Base-by-base conservation (phyloP, 345 rosid species). In the Gossypium bickii region DNA sequence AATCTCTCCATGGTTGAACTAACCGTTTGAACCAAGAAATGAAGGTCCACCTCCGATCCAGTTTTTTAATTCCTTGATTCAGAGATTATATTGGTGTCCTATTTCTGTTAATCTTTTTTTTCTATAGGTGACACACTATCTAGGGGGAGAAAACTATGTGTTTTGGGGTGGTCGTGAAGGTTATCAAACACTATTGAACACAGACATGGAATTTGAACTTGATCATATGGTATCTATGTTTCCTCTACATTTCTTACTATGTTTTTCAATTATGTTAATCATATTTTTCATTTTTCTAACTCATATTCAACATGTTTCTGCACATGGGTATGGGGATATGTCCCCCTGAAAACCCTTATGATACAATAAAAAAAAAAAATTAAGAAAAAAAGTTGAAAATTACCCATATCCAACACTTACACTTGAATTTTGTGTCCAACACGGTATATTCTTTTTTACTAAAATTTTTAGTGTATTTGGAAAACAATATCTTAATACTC, bases 161-260 rank as follows among this genome's bases (percentile, higher is more conserved):
- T 95, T 95, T 78, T 95, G 97, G 99, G 99, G 99, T 61, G 99
- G 99, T 52, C 98, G 98, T 67, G 99, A 95, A 82, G 99, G 98
- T 76, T 95, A 95, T 78, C 99, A 95, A 75, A 72, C 92, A 64
- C 94, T 95, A 22, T 82, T 95, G 88, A 93, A 95, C 86, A 93
- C 99, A 29, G 94, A 95, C 80, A 91, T 95, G 99, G 97, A 80
- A 82, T 88, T 88, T 73, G 99, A 95, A 84, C 93, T 95, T 70
- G 87, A 90, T 81, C 96, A 95, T 82, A 16, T 95, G 86, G 97
- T 89, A 55, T 55, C 11, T 4, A 82, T 74, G 74, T 24, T 49
- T 25, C 34, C 70, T 25, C 12, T 5, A 29, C 61, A 18, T 62
- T n/a, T 76, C 7, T 74, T 29, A 17, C 12, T 38, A 68, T 57